phyloP scores from a whole-genome alignment of 2,329 filamentous ascomycete species.

The Fusarium sp. region DNA sequence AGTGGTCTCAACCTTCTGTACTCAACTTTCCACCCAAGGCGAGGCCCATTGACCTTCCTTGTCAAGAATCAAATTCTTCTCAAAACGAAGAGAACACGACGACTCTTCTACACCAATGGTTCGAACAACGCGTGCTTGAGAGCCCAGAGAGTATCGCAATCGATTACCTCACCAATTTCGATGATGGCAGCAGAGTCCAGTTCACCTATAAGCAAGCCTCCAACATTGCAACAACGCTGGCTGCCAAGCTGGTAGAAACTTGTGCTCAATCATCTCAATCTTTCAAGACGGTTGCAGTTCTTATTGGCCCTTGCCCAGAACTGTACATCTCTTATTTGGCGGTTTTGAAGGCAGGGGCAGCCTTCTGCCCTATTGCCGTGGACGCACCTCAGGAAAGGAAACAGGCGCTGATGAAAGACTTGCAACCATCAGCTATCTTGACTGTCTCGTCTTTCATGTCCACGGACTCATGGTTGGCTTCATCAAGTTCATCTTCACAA shows the following conservation, averaged over 20 bases:
- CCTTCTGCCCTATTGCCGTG: constrained; percentile 17
- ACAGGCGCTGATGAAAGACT: constrained; percentile 2
- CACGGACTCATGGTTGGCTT: rapidly evolving
- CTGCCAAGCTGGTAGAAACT: neutral
- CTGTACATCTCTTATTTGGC: constrained; percentile 24
- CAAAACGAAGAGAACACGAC: neutral
- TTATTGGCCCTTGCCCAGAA: constrained; percentile 17
- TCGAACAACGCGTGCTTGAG: neutral
- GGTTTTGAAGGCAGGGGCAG: constrained; percentile 7
- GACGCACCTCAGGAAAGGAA: constrained; percentile 14
- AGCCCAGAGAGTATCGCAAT: neutral
- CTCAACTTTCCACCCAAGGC: constrained; percentile 20
- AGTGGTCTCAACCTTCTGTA: constrained; percentile 14
- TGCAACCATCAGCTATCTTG: constrained; percentile 2
- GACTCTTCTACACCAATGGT: constrained; percentile 5
- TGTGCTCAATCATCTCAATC: neutral
- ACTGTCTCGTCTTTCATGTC: rapidly evolving
- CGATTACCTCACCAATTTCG: constrained; percentile 6
- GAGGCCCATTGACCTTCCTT: neutral
- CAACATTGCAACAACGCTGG: neutral
- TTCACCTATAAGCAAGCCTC: constrained; percentile 11
- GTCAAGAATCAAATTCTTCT: neutral
- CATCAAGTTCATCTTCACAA: rapidly evolving
- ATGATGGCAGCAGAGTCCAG: neutral
- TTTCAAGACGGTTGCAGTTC: constrained; percentile 2